phyloP scores from a whole-genome alignment of 2,329 filamentous ascomycete species.

The Hypomyces perniciosus region DNA sequence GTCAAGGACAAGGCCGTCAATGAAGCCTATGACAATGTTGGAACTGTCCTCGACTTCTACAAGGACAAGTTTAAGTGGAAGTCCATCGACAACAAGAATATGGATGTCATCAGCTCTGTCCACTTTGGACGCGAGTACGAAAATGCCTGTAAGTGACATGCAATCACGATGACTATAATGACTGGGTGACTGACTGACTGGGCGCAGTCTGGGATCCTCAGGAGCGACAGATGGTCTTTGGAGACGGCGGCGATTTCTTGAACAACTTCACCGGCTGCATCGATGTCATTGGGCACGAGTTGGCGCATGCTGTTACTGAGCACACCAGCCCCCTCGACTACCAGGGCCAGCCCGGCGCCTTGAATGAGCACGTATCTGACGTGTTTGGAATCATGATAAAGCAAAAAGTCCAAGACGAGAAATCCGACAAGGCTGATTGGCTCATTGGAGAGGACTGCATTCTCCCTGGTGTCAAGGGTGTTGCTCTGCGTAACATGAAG shows the following conservation, averaged over 20 bases:
- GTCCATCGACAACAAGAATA: slow-evolving; percentile 46
- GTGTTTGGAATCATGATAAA: slow-evolving; percentile 54
- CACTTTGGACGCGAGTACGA: slow-evolving; percentile 45
- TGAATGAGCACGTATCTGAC: slow-evolving; percentile 53
- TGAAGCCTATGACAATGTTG: slow-evolving; percentile 45
- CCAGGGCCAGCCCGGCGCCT: slow-evolving; percentile 44
- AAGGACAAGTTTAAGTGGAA: slow-evolving; percentile 43
- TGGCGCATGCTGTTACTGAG: slow-evolving; percentile 50
- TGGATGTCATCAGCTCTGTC: slow-evolving; percentile 45
- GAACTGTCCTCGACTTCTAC: slow-evolving; percentile 45
- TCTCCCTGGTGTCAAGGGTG: slow-evolving; percentile 43
- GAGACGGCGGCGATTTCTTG: slow-evolving; percentile 47
- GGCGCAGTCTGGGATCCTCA: slow-evolving; percentile 43
- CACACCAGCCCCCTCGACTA: slow-evolving; percentile 46
- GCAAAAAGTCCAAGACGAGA: slow-evolving; percentile 43
- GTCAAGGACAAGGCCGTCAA: slow-evolving; percentile 39
- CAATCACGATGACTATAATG: neutral
- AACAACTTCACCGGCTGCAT: slow-evolving; percentile 46
- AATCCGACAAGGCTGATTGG: slow-evolving; percentile 45
- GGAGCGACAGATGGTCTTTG: slow-evolving; percentile 48
- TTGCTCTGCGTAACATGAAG: slow-evolving; percentile 50
- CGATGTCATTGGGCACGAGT: slow-evolving; percentile 53
- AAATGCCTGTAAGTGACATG: slow-evolving; percentile 40
- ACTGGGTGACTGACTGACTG: slow-evolving; percentile 1
- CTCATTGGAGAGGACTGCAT: slow-evolving; percentile 49